Base-by-base conservation (phyloP, 106 monocot genomes). In the Dendrobium chrysotoxum region DNA sequence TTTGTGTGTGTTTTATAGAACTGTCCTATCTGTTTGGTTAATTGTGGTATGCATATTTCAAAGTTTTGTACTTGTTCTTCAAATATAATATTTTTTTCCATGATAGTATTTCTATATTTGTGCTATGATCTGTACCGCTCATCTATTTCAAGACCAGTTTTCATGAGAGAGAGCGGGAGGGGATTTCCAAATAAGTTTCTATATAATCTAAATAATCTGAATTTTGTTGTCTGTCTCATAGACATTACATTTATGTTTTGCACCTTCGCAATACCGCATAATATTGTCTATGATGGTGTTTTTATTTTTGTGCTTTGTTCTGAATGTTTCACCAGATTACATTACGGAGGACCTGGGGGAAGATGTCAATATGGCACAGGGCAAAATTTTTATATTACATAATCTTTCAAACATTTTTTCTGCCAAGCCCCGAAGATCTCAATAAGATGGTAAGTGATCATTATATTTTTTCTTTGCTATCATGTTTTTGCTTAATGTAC, bases 341-440 rank as follows among this genome's bases (percentile, higher is more conserved):
- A 73, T 83, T 98, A 78, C 84, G 86, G 72, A 94, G 98, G 82
- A 91, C 95, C 71, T 98, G 98, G 98, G 92, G 95, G 21, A 92
- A 79, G 46, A 95, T 98, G 98, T 76, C 95, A 38, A 65, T 88
- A 16, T 98, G 98, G 98, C 95, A 98, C 68, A 89, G 86, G 76
- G 53, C 83, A 72, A 98, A 98, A 76, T 91, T 98, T 86, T 45
- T 98, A n/a, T 98, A 88, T 83, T 84, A 82, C 81, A 87, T 92
- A 40, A 41, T 98, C 70, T 95, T 92, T 77, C 95, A 98, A 87
- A 78, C 92, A 53, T 46, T 91, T 39, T 98, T 95, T 83, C 81
- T 98, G 57, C 98, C 98, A 45, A 87, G 88, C 76, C 44, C 91
- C 53, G 98, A 92, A 40, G 95, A 98, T 74, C 84, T 98, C 23